Percentiles rank a stretch among this genome's conserved stretches.
Evolutionary conservation across 495 filamentous ascomycete genomes (phyloP).

Genomic region (Bathelium albidoporum): DNA sequence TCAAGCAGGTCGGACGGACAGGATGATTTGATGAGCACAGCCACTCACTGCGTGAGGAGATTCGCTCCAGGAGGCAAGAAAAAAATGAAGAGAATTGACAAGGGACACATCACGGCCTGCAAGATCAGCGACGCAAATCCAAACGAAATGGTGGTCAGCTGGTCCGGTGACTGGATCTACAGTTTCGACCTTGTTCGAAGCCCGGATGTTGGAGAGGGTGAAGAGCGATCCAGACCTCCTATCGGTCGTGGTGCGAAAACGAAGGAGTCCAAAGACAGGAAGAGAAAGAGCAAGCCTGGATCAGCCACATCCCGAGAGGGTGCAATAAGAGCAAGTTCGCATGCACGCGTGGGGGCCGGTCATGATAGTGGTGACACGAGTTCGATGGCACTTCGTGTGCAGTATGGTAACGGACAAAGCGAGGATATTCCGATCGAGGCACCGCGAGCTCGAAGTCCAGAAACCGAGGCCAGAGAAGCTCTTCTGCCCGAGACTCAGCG

Average conservation of each 20-base stretch:
- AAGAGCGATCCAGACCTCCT: constrained; percentile 14
- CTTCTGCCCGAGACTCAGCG: constrained; percentile 42
- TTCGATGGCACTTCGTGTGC: constrained; percentile 41
- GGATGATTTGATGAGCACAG: constrained; percentile 50
- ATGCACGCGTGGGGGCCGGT: constrained; percentile 32
- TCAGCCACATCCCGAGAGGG: constrained; percentile 40
- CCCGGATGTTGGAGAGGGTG: constrained; percentile 43
- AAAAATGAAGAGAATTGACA: constrained; percentile 42
- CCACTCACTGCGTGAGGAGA: constrained; percentile 58
- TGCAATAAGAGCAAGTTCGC: constrained; percentile 32
- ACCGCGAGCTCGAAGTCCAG: constrained; percentile 25
- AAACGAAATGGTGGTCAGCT: constrained; percentile 64
- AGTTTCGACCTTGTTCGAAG: constrained; percentile 60
- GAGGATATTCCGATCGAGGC: constrained; percentile 41
- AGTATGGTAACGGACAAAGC: constrained; percentile 54
- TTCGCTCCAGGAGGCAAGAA: constrained; percentile 54
- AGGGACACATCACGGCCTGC: constrained; percentile 64
- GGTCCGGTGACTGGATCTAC: constrained; percentile 68
- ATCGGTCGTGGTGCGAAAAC: constrained; percentile 23
- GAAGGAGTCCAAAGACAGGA: constrained; percentile 37
- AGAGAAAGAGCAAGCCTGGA: constrained; percentile 46
- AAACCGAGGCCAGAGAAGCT: constrained; percentile 32
- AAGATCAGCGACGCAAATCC: constrained; percentile 72
- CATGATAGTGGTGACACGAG: constrained; percentile 24
- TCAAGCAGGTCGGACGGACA: constrained; percentile 31